Percentiles rank a stretch among this genome's conserved stretches.
These are phyloP conservation scores for Curvularia lunata DNA, from an alignment of 2,329 filamentous ascomycete genomes.

Conservation along the genomic window DNA sequence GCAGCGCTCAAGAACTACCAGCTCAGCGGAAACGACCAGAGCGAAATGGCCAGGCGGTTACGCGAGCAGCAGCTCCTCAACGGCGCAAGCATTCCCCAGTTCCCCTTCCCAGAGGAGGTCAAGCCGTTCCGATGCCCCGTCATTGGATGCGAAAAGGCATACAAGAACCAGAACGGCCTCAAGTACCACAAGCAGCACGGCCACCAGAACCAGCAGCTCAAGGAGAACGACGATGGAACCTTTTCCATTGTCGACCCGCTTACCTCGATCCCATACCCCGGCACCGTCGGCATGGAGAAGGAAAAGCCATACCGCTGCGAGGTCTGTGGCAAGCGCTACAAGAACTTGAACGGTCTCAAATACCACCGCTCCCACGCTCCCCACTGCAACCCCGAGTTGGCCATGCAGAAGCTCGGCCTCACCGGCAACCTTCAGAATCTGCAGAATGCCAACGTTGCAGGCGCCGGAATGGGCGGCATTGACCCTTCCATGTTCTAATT, in stretches of 20 bases:
- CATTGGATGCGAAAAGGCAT: conserved; percentile 98
- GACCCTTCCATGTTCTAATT: conserved; percentile 58
- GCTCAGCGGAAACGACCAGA: conserved; percentile 67
- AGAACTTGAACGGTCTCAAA: conserved; percentile 98
- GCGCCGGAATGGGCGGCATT: conserved; percentile 62
- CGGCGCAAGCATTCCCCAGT: conserved; percentile 50
- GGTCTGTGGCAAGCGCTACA: conserved; percentile 96
- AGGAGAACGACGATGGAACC: conserved; percentile 95
- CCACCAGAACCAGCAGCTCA: conserved; percentile 94
- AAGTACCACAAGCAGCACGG: conserved; percentile 92
- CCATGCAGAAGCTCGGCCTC: conserved; percentile 55
- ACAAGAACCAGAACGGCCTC: conserved; percentile 98
- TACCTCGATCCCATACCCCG: conserved; percentile 91
- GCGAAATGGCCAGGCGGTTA: conserved; percentile 72
- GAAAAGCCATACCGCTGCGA: conserved; percentile 99
- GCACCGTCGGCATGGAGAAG: conserved; percentile 99
- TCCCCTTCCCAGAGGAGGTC: conserved; percentile 74
- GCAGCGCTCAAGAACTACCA: conserved; percentile 78
- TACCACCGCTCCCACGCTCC: conserved; percentile 79
- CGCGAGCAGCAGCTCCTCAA: conserved; percentile 69
- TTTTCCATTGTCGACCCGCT: conserved; percentile 98
- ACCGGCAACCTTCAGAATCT: conserved; percentile 50
- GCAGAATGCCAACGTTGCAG: conserved; percentile 56
- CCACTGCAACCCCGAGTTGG: conserved; percentile 85
- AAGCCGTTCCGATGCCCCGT: conserved; percentile 98